Conservation (phyloP, 495 filamentous ascomycete species). For the Thermothielavioides terrestris region DNA sequence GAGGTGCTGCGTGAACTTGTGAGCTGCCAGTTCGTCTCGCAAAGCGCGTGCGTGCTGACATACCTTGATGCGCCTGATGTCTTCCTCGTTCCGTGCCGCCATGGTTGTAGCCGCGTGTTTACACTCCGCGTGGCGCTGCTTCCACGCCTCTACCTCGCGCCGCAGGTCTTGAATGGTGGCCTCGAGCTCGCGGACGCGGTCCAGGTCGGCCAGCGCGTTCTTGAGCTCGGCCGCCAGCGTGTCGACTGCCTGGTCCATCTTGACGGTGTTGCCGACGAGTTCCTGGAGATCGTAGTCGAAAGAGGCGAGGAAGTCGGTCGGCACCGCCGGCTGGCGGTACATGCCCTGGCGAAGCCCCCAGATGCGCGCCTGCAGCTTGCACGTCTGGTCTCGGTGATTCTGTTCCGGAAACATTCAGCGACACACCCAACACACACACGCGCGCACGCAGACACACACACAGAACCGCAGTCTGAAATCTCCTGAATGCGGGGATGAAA, state of each 20-base stretch:
- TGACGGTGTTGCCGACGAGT: background rate
- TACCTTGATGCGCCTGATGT: constrained; percentile 11
- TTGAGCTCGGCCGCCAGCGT: background rate
- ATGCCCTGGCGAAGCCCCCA: constrained; percentile 14
- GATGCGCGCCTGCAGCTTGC: constrained; percentile 7
- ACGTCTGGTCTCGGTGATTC: constrained; percentile 3
- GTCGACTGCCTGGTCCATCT: constrained; percentile 5
- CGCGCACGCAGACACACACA: too few species aligned
- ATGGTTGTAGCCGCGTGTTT: background rate
- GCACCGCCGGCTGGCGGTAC: background rate
- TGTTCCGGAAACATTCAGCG: background rate
- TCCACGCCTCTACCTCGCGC: background rate
- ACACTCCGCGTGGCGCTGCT: background rate
- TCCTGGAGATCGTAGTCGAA: constrained; percentile 8
- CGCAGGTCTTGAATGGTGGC: background rate
- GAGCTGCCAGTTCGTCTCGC: background rate
- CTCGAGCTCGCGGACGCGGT: background rate
- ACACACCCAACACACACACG: too few species aligned
- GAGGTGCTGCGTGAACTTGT: background rate
- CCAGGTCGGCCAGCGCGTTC: background rate
- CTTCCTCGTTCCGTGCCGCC: background rate
- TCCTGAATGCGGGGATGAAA: too few species aligned
- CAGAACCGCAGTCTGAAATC: too few species aligned
- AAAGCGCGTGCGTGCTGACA: background rate
- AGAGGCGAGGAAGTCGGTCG: background rate